A percentile compares a stretch with the other conserved stretches of the same genome.
phyloP scores from a whole-genome alignment of 345 rosid genomes.

The Sisymbrium altissimum region DNA sequence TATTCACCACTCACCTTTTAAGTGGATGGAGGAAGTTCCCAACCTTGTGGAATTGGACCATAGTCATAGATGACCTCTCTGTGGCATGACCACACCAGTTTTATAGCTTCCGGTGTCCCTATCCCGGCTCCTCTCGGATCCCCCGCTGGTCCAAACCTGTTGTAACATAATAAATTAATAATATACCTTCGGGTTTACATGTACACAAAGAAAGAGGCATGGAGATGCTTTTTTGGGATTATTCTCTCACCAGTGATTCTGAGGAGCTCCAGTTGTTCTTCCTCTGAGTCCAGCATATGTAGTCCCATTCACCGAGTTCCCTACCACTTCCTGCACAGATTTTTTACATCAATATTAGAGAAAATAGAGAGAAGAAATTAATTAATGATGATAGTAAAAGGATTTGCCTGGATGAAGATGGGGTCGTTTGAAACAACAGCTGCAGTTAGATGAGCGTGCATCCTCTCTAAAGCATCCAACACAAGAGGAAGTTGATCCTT shows the following conservation, averaged over 20 bases:
- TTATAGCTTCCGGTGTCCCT: conserved; percentile 97
- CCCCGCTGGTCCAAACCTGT: conserved; percentile 98
- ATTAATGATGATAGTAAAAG: background rate
- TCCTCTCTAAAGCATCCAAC: conserved; percentile 77
- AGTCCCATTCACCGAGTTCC: conserved; percentile 88
- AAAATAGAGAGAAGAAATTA: background rate
- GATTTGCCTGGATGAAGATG: conserved; percentile 73
- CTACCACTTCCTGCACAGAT: conserved; percentile 73
- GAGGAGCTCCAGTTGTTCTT: conserved; percentile 98
- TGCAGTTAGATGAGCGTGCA: conserved; percentile 97
- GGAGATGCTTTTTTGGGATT: background rate
- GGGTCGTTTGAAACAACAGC: conserved; percentile 94
- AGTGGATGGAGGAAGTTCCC: conserved; percentile 84
- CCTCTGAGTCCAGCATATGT: conserved; percentile 95
- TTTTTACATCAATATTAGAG: background rate
- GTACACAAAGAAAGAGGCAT: background rate
- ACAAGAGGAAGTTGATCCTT: conserved; percentile 76
- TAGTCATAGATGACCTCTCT: conserved; percentile 85
- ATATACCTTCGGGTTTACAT: background rate
- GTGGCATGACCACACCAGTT: conserved; percentile 97
- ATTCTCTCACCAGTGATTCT: conserved; percentile 79
- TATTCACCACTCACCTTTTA: conserved; percentile 22
- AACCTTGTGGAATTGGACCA: conserved; percentile 72
- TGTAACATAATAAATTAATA: background rate
- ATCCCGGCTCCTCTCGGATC: conserved; percentile 99